These are phyloP conservation scores for Phaeosphaeriaceae sp. DNA, from an alignment of 2,329 filamentous ascomycete species.

Conservation along the genomic window DNA sequence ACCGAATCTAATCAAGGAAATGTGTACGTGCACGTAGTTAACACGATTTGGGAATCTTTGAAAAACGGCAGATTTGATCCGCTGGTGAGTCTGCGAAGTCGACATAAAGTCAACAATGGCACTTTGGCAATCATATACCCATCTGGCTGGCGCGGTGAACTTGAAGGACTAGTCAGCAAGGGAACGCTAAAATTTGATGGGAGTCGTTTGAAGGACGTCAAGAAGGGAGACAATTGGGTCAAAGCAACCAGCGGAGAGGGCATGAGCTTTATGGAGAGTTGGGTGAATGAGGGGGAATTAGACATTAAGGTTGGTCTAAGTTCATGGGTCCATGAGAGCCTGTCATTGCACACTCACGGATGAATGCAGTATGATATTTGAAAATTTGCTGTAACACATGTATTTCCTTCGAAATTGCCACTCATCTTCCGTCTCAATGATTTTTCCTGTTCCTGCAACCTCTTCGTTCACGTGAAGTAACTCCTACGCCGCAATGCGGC, in stretches of 20 bases:
- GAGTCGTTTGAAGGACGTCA: conserved; percentile 10
- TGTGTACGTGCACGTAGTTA: background rate
- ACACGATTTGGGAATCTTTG: conserved; percentile 4
- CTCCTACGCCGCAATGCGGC: too few relatives aligned
- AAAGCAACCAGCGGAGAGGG: conserved; percentile 20
- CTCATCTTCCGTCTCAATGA: too few relatives aligned
- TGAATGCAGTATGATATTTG: too few relatives aligned
- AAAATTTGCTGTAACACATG: too few relatives aligned
- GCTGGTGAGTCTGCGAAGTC: conserved; percentile 15
- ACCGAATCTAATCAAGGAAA: background rate
- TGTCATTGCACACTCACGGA: too few relatives aligned
- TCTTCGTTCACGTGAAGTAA: too few relatives aligned
- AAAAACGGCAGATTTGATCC: conserved; percentile 12
- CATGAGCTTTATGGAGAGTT: conserved; percentile 9
- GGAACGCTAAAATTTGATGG: conserved; percentile 17
- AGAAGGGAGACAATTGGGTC: conserved; percentile 16
- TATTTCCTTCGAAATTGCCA: too few relatives aligned
- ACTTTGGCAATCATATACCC: conserved; percentile 13
- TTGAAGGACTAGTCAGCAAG: conserved; percentile 15
- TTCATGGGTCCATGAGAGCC: too few relatives aligned
- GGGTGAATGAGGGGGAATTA: conserved; percentile 9
- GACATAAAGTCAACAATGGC: conserved; percentile 15
- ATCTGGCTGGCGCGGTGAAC: conserved; percentile 17
- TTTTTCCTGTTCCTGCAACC: too few relatives aligned
- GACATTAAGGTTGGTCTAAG: background rate